phyloP scores from a whole-genome alignment of 2,329 filamentous ascomycete genomes.

The Pseudocercospora vitis region DNA sequence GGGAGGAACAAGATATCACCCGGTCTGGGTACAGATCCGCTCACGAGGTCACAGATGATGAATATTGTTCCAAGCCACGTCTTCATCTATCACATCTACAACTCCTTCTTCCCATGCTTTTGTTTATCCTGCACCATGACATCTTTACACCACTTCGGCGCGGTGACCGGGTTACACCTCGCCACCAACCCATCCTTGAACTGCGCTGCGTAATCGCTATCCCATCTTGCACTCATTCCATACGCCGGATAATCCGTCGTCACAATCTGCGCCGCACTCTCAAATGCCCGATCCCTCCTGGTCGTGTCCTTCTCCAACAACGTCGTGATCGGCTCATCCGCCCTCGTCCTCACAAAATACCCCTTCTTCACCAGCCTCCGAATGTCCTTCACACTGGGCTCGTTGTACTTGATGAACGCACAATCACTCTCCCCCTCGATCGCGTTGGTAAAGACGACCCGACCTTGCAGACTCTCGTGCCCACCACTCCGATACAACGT shows the following conservation, averaged over 20 bases:
- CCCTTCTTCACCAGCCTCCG: constrained; percentile 47
- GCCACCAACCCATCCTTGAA: constrained; percentile 36
- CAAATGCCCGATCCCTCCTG: constrained; percentile 46
- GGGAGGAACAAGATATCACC: no score
- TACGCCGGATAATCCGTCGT: constrained; percentile 52
- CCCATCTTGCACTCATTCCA: constrained; percentile 51
- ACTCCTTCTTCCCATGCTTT: background rate
- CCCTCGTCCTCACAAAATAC: constrained; percentile 53
- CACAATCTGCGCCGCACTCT: constrained; percentile 53
- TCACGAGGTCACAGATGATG: no score
- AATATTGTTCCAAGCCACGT: background rate
- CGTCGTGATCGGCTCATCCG: constrained; percentile 50
- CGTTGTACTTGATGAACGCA: constrained; percentile 54
- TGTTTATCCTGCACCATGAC: constrained; percentile 25
- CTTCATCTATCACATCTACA: background rate
- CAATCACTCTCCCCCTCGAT: constrained; percentile 48
- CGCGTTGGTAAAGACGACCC: constrained; percentile 53
- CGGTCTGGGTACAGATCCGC: no score
- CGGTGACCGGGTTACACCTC: constrained; percentile 42
- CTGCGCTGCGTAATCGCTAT: constrained; percentile 49
- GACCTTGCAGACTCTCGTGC: constrained; percentile 44
- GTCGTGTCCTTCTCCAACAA: constrained; percentile 45
- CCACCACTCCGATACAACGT: constrained; percentile 42
- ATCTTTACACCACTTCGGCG: constrained; percentile 41
- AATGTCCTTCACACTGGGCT: constrained; percentile 46